Base-by-base conservation (phyloP, 2,329 filamentous ascomycete species). In the Hymenoscyphus albidus region DNA sequence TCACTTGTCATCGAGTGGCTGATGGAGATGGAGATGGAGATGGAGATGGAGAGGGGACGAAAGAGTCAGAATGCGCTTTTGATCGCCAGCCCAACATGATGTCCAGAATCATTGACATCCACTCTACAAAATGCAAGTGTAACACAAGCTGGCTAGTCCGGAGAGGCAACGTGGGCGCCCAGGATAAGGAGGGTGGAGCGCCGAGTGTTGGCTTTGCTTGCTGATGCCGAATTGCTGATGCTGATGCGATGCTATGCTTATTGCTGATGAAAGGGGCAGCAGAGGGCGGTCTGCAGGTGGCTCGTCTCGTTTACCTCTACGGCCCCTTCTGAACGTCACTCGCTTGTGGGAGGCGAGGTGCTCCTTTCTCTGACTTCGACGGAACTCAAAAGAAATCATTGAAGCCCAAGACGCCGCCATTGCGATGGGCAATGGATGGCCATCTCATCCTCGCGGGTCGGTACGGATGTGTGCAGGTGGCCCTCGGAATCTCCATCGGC, bases 161-260 rank as follows among this genome's bases (percentile, higher is more conserved):
- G 35, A 18, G 39, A 38, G 18, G 56, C 54, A 62, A 62, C 61
- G 61, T 62, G 61, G 61, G 31, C 14, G 39, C 39, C 61, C 57
- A 48, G 61, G 61, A 62, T 62, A 12, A 38, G 18, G 14, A 14
- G 13, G 55, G 39, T 16, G 39, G 35, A 51, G 12, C 31, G 38
- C 16, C 31, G 18, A 58, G 32, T 48, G 58, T 48, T 48, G 58
- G 35, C 16, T 61, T 39, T 60, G 58, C 58, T 32, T 61, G 42
- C 59, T 31, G 48, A 38, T 62, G 59, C 59, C n/a, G 59, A 62
- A 48, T 31, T 61, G 44, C 42, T 54, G 32, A 58, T 58, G 61
- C 32, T 62, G 61, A 58, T 62, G 59, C 44, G 44, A 51, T 51
- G 44, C 44, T 22, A 51, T 51, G 44, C 59, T 61, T 42, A 61